These are phyloP conservation scores for Yamadazyma buinensis DNA, from an alignment of 1,139 yeast species.

Conservation along the genomic window DNA sequence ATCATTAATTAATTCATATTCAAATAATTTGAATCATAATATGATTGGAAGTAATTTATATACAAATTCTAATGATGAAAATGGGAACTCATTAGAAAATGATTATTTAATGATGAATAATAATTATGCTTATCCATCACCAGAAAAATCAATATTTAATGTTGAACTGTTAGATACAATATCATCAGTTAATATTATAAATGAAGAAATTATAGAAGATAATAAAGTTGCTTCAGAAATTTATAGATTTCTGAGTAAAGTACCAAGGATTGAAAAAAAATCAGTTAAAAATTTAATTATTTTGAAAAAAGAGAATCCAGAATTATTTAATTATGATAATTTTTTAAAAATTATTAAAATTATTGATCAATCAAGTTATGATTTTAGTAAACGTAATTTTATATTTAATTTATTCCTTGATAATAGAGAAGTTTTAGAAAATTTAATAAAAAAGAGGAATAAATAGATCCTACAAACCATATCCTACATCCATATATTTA, in stretches of 20 bases:
- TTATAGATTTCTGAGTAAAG: constrained; percentile 56
- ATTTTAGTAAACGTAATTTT: constrained; percentile 60
- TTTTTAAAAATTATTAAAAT: constrained; percentile 59
- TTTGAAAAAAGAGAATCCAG: constrained; percentile 51
- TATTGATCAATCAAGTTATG: constrained; percentile 65
- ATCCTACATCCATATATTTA: not conserved
- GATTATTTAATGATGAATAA: no score
- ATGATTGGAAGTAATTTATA: no score
- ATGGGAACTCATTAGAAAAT: no score
- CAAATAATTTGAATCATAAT: not conserved
- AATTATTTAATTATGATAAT: constrained; percentile 49
- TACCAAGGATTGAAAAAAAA: constrained; percentile 62
- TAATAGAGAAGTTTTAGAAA: constrained; percentile 54
- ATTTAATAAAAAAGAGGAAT: constrained; percentile 25
- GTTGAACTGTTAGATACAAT: constrained; percentile 1
- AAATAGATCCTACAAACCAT: no score
- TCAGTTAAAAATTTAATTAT: constrained; percentile 62
- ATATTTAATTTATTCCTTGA: constrained; percentile 63
- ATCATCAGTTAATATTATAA: constrained; percentile 7
- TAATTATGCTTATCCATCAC: constrained; percentile 6
- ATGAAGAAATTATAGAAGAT: constrained; percentile 12
- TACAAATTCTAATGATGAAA: not conserved
- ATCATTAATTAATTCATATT: not conserved
- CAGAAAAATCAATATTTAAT: constrained; percentile 2
- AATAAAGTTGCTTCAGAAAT: constrained; percentile 42